phyloP scores from a whole-genome alignment of 2,329 filamentous ascomycete species.

The Chaetomium sp. region DNA sequence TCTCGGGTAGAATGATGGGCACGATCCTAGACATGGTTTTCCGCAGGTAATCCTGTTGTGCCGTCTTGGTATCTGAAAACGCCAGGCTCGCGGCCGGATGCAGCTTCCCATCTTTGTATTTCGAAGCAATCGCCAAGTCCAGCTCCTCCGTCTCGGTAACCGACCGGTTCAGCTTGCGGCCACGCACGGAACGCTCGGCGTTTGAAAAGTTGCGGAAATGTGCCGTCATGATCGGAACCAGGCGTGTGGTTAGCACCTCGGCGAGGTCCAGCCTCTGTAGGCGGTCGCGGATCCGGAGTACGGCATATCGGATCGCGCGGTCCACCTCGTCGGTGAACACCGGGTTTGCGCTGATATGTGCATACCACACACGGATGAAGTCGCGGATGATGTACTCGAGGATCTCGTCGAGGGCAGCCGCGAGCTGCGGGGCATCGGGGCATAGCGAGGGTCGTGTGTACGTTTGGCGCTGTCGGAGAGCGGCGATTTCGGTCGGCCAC shows the following conservation, averaged over 20 bases:
- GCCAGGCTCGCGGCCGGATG: constrained; percentile 79
- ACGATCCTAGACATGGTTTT: constrained; percentile 62
- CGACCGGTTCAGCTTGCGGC: constrained; percentile 77
- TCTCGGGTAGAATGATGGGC: constrained; percentile 63
- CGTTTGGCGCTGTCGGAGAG: constrained; percentile 56
- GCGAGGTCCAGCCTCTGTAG: constrained; percentile 74
- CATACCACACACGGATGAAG: constrained; percentile 86
- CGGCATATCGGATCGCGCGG: constrained; percentile 63
- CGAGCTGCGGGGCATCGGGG: constrained; percentile 68
- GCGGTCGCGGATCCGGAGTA: constrained; percentile 65
- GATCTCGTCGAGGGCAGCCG: constrained; percentile 70
- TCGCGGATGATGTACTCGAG: constrained; percentile 70
- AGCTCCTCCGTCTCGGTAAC: constrained; percentile 96
- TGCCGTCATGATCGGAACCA: constrained; percentile 80
- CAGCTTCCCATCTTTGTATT: constrained; percentile 81
- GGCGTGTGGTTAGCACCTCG: constrained; percentile 70
- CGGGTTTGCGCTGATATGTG: constrained; percentile 71
- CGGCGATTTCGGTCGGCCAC: constrained; percentile 66
- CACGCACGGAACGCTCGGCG: constrained; percentile 79
- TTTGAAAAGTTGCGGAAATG: constrained; percentile 89
- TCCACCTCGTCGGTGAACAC: constrained; percentile 85
- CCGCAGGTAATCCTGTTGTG: constrained; percentile 85
- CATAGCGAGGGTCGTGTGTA: constrained; percentile 68
- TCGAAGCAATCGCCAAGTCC: constrained; percentile 89
- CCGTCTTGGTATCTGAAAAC: constrained; percentile 74